Evolutionary conservation across 192 early-diverging fungal species (phyloP).

Genomic region (Rhizophlyctis rosea): DNA sequence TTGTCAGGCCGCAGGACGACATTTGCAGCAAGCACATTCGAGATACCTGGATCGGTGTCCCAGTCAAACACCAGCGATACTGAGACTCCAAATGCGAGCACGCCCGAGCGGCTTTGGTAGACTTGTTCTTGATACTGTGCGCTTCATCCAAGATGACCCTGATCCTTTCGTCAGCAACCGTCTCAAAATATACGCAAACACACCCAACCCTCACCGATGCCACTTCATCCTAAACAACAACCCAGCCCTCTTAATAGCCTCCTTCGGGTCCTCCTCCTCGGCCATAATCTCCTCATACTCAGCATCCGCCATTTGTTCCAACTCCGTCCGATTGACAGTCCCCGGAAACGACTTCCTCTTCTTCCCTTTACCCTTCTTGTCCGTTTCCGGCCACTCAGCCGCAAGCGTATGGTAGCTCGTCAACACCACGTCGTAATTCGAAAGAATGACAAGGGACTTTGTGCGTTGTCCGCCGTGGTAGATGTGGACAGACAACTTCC

Average conservation of each 20-base stretch:
- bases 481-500: constrained; percentile 50
- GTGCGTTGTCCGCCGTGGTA: constrained; percentile 55
- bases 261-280: constrained; percentile 8
- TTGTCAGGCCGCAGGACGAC: no score
- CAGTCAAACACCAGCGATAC: constrained; percentile 45
- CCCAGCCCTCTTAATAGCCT: constrained; percentile 4
- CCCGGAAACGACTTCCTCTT: constrained; percentile 6
- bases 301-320: constrained; percentile 4
- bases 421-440: constrained; percentile 34
- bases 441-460: constrained; percentile 43
- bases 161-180: no score
- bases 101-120: constrained; percentile 27
- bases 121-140: constrained; percentile 47
- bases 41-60: constrained; percentile 41
- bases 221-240: constrained; percentile 28
- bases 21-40: no score
- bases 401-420: constrained; percentile 30
- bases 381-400: constrained; percentile 30
- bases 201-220: background rate
- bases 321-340: background rate
- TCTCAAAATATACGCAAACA: constrained; percentile 1
- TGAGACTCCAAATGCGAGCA: constrained; percentile 20
- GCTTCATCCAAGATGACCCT: constrained; percentile 43
- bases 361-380: constrained; percentile 14
- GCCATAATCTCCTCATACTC: constrained; percentile 19